Percentiles rank a stretch among this genome's conserved stretches.
These are phyloP conservation scores for Leccinum fuscescens DNA, from an alignment of 1,284 basidiomycete species.

Conservation along the genomic window DNA sequence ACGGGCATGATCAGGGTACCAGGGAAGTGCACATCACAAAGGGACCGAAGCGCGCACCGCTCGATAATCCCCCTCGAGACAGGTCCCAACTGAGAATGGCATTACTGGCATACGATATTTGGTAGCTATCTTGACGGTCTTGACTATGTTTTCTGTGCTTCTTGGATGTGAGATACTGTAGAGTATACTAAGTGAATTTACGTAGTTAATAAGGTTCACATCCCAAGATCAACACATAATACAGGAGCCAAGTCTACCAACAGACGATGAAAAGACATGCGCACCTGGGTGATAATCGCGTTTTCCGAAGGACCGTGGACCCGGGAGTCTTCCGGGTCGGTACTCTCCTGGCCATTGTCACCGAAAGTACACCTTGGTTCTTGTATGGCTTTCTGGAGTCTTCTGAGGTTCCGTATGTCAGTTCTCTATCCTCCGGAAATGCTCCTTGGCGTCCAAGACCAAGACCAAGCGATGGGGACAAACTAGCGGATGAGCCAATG, in stretches of 20 bases:
- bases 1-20: neutral
- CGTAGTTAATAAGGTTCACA: neutral
- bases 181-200: neutral
- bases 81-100: constrained; percentile 70
- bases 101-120: constrained; percentile 66
- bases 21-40: too few relatives aligned
- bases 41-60: constrained; percentile 40
- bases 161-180: constrained; percentile 28
- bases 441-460: neutral
- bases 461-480: constrained; percentile 5
- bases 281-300: constrained; percentile 61
- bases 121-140: constrained; percentile 62
- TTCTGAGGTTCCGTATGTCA: constrained; percentile 43
- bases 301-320: too few relatives aligned
- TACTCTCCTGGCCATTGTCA: constrained; percentile 35
- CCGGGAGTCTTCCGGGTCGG: constrained; percentile 40
- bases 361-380: constrained; percentile 44
- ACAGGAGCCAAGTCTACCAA: neutral
- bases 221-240: neutral
- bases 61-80: constrained; percentile 63
- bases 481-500: neutral
- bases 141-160: constrained; percentile 67
- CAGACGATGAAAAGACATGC: neutral
- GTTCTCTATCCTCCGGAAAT: constrained; percentile 6
- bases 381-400: constrained; percentile 53